phyloP scores from a whole-genome alignment of 331 rosid genomes.

The Arachis monticola region DNA sequence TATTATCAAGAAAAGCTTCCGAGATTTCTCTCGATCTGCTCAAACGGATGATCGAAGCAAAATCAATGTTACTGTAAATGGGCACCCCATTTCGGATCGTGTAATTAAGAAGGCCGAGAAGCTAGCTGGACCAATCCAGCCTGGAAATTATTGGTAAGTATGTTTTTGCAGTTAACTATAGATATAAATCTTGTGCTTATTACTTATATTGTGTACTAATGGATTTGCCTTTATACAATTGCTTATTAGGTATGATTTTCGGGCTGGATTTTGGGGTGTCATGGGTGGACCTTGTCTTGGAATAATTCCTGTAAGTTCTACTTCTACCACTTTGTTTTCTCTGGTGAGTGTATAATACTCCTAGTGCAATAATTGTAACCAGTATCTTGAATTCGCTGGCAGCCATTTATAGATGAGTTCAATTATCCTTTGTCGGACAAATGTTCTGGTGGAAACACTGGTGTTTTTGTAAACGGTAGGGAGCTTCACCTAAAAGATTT shows the following conservation, averaged over 20 bases:
- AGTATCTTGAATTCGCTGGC: constrained; percentile 49
- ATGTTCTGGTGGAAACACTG: constrained; percentile 82
- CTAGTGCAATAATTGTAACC: constrained; percentile 28
- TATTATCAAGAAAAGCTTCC: constrained; percentile 90
- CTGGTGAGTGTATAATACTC: constrained; percentile 25
- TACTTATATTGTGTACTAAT: constrained; percentile 37
- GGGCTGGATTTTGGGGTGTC: constrained; percentile 98
- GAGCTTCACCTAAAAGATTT: constrained; percentile 87
- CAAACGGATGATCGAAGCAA: constrained; percentile 63
- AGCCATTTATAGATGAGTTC: constrained; percentile 95
- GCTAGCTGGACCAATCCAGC: constrained; percentile 83
- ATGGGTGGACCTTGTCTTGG: constrained; percentile 95
- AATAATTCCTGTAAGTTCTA: constrained; percentile 85
- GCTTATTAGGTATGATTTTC: constrained; percentile 76
- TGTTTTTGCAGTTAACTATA: constrained; percentile 19
- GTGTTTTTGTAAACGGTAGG: constrained; percentile 90
- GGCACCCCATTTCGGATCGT: constrained; percentile 68
- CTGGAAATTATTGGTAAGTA: constrained; percentile 92
- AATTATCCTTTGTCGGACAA: constrained; percentile 79
- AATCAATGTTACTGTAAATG: constrained; percentile 73
- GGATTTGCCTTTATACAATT: constrained; percentile 26
- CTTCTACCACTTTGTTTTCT: constrained; percentile 32
- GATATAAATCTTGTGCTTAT: constrained; percentile 1
- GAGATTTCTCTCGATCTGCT: constrained; percentile 70
- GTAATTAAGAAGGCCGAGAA: constrained; percentile 88